Conservation (phyloP, 768 basidiomycete species). For the Ephemerocybe angulata region DNA sequence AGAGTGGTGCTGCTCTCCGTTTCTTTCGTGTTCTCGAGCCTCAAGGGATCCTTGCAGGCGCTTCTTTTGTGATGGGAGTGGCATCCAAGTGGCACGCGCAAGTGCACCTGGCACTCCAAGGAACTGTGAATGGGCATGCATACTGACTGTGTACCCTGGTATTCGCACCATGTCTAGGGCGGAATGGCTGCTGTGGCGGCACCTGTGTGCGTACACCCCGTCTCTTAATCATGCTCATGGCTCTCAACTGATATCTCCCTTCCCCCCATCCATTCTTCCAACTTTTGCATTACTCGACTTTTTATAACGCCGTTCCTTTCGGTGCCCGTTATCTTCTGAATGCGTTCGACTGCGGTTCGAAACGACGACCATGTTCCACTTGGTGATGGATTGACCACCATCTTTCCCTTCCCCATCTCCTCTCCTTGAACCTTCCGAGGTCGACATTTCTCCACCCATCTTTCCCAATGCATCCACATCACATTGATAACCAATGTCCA, state of each 20-base stretch:
- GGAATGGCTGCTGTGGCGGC: conserved; percentile 41
- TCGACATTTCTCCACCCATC: background rate
- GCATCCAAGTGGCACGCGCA: background rate
- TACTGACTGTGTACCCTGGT: conserved; percentile 5
- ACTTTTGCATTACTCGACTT: background rate
- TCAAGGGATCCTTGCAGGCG: no score
- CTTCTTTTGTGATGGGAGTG: no score
- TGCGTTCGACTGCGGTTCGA: no score
- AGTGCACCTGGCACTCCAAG: background rate
- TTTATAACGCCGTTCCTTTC: no score
- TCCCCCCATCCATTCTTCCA: background rate
- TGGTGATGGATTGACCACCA: no score
- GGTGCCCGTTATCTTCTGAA: no score
- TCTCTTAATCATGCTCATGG: background rate
- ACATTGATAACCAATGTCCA: background rate
- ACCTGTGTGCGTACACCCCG: conserved; percentile 28
- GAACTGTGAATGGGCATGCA: background rate
- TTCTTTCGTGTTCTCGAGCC: no score
- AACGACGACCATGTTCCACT: no score
- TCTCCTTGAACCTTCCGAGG: background rate
- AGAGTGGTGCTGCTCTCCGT: background rate
- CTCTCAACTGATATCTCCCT: conserved; percentile 2
- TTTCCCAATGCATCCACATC: background rate
- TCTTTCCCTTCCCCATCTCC: no score
- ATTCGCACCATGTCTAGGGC: conserved; percentile 24